A percentile compares a stretch with the other conserved stretches of the same genome.
These are phyloP conservation scores for Buddleja alternifolia DNA, from an alignment of 257 asterid genomes.

Conservation along the genomic window DNA sequence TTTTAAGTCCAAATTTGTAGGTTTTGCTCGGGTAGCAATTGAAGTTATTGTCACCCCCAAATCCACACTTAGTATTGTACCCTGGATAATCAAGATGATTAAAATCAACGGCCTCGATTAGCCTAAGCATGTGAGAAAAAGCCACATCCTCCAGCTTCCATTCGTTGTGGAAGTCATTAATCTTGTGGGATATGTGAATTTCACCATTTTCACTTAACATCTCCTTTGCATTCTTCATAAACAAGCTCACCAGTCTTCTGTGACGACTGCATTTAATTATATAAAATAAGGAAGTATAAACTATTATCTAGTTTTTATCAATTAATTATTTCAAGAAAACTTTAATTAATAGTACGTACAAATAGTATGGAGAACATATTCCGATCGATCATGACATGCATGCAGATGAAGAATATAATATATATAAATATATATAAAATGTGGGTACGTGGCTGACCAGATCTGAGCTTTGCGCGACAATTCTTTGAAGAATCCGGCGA, in stretches of 20 bases:
- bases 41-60: slow-evolving; percentile 31
- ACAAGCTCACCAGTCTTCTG: slow-evolving; percentile 7
- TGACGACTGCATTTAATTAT: slow-evolving; percentile 13
- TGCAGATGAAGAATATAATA: too few species aligned
- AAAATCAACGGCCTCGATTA: slow-evolving; percentile 15
- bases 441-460: too few species aligned
- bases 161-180: slow-evolving; percentile 9
- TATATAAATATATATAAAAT: too few species aligned
- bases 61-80: slow-evolving; percentile 24
- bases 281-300: too few species aligned
- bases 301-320: neutral
- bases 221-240: slow-evolving; percentile 26
- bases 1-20: slow-evolving; percentile 27
- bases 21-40: slow-evolving; percentile 30
- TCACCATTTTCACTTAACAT: slow-evolving; percentile 26
- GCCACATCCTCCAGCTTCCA: slow-evolving; percentile 23
- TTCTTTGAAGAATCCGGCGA: slow-evolving; percentile 28
- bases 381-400: too few species aligned
- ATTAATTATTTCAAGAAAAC: too few species aligned
- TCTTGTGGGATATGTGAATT: slow-evolving; percentile 35
- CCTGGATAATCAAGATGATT: slow-evolving; percentile 15
- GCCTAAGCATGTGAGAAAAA: slow-evolving; percentile 4
- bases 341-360: too few species aligned
- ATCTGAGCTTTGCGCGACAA: slow-evolving; percentile 9
- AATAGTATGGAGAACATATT: too few species aligned